A percentile compares a stretch with the other conserved stretches of the same genome.
These are phyloP conservation scores for Priceomyces carsonii DNA, from an alignment of 805 yeast genomes.

Conservation along the genomic window DNA sequence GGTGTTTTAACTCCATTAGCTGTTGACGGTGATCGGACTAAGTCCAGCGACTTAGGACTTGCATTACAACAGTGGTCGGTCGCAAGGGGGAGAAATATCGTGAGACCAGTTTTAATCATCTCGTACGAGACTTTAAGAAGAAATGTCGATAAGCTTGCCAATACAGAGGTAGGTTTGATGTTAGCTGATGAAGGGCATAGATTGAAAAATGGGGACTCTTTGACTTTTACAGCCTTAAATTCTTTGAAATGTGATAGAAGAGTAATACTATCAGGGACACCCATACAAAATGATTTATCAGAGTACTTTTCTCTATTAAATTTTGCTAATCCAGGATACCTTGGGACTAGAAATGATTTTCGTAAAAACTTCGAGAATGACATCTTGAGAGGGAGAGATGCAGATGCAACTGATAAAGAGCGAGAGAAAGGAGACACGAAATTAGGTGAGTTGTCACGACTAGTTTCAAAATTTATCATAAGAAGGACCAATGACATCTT, in stretches of 20 bases:
- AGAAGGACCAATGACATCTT: slow-evolving; percentile 94
- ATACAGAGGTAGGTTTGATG: slow-evolving; percentile 81
- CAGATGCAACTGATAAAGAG: slow-evolving; percentile 82
- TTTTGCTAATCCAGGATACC: slow-evolving; percentile 91
- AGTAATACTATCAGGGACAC: slow-evolving; percentile 93
- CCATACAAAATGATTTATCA: slow-evolving; percentile 91
- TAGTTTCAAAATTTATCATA: slow-evolving; percentile 88
- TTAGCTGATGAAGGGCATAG: slow-evolving; percentile 56
- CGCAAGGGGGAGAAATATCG: slow-evolving; percentile 84
- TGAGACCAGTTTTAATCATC: slow-evolving; percentile 89
- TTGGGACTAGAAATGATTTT: slow-evolving; percentile 84
- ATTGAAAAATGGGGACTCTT: slow-evolving; percentile 74
- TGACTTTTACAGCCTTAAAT: slow-evolving; percentile 84
- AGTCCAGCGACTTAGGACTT: slow-evolving; percentile 63
- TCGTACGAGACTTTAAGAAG: slow-evolving; percentile 92
- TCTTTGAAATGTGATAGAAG: slow-evolving; percentile 84
- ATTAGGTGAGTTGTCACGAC: slow-evolving; percentile 63
- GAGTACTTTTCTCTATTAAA: slow-evolving; percentile 89
- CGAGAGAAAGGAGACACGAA: slow-evolving; percentile 66
- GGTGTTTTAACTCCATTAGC: slow-evolving; percentile 89
- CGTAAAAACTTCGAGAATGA: slow-evolving; percentile 79
- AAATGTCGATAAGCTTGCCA: slow-evolving; percentile 72
- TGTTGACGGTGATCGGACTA: slow-evolving; percentile 85
- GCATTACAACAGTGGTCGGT: slow-evolving; percentile 82
- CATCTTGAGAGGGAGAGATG: slow-evolving; percentile 85